A percentile compares a stretch with the other conserved stretches of the same genome.
phyloP scores from a whole-genome alignment of 495 filamentous ascomycete genomes.

The Lasiosphaeris hirsuta region DNA sequence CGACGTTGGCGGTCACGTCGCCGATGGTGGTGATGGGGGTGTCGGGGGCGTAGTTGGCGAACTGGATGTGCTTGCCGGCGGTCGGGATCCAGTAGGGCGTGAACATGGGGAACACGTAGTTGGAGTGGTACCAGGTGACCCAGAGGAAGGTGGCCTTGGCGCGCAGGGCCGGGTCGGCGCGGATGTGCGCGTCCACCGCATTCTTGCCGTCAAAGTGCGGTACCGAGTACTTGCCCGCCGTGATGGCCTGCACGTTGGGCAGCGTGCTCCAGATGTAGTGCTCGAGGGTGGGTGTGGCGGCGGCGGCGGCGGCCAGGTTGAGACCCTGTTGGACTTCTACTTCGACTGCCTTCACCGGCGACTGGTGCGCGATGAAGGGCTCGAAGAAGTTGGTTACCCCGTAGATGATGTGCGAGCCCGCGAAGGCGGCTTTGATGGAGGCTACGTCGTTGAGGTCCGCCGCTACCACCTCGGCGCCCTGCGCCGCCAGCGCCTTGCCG shows the following conservation, averaged over 20 bases:
- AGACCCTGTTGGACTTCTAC: constrained; percentile 56
- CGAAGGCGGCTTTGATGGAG: constrained; percentile 49
- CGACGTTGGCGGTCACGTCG: constrained; percentile 37
- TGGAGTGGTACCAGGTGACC: constrained; percentile 34
- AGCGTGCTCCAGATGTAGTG: constrained; percentile 52
- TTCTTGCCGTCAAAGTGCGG: constrained; percentile 44
- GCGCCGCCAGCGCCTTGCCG: constrained; percentile 38
- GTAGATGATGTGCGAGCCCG: constrained; percentile 54
- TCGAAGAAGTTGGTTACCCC: constrained; percentile 58
- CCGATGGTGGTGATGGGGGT: constrained; percentile 39
- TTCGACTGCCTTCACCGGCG: constrained; percentile 37
- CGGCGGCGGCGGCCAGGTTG: constrained; percentile 53
- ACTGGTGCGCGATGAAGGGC: constrained; percentile 31
- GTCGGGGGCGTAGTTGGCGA: constrained; percentile 26
- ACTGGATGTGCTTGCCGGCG: constrained; percentile 33
- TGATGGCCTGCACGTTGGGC: constrained; percentile 23
- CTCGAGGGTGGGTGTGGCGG: constrained; percentile 37
- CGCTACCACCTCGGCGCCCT: constrained; percentile 44
- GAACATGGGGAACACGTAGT: constrained; percentile 32
- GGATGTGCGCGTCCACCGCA: constrained; percentile 37
- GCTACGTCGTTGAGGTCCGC: constrained; percentile 50
- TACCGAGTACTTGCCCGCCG: constrained; percentile 27
- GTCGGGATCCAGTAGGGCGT: constrained; percentile 28
- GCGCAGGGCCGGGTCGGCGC: constrained; percentile 18
- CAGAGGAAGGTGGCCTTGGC: constrained; percentile 42